Conservation (phyloP, 1,284 basidiomycete genomes). For the Ustilago trichophora region DNA sequence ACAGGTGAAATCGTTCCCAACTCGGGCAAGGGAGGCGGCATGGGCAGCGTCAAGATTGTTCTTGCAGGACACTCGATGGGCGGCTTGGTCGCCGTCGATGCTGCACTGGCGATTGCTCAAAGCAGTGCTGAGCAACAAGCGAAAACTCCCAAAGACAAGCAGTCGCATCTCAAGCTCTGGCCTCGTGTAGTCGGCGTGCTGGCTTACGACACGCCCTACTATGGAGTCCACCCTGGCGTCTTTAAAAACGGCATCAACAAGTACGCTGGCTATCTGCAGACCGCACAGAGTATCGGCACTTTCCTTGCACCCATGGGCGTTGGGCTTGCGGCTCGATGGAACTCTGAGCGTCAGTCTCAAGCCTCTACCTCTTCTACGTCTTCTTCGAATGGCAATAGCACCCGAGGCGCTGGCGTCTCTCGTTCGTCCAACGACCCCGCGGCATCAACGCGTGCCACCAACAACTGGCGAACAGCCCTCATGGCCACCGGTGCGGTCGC, state of each 20-base stretch:
- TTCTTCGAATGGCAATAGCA: slow-evolving; percentile 44
- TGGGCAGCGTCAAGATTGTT: slow-evolving; percentile 72
- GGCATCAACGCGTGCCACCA: slow-evolving; percentile 11
- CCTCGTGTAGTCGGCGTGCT: slow-evolving; percentile 81
- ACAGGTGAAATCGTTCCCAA: slow-evolving; percentile 27
- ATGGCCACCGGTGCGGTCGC: slow-evolving; percentile 72
- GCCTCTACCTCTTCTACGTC: not conserved
- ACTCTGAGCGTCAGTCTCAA: slow-evolving; percentile 49
- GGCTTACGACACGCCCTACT: slow-evolving; percentile 82
- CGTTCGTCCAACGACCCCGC: slow-evolving; percentile 4
- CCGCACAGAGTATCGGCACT: slow-evolving; percentile 72
- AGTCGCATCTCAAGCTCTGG: slow-evolving; percentile 75
- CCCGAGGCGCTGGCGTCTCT: slow-evolving; percentile 36
- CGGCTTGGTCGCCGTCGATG: slow-evolving; percentile 78
- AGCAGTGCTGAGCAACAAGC: slow-evolving; percentile 18
- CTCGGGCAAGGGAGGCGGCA: slow-evolving; percentile 47
- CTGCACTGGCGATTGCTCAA: slow-evolving; percentile 70
- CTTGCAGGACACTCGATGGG: slow-evolving; percentile 82
- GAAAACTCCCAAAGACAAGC: slow-evolving; percentile 3
- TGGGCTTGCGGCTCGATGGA: slow-evolving; percentile 70
- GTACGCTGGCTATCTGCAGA: slow-evolving; percentile 77
- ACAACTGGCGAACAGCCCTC: slow-evolving; percentile 30
- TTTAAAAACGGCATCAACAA: slow-evolving; percentile 86
- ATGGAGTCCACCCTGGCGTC: slow-evolving; percentile 77
- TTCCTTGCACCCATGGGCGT: slow-evolving; percentile 67